Base-by-base conservation (phyloP, 345 rosid genomes). In the Boechera stricta region DNA sequence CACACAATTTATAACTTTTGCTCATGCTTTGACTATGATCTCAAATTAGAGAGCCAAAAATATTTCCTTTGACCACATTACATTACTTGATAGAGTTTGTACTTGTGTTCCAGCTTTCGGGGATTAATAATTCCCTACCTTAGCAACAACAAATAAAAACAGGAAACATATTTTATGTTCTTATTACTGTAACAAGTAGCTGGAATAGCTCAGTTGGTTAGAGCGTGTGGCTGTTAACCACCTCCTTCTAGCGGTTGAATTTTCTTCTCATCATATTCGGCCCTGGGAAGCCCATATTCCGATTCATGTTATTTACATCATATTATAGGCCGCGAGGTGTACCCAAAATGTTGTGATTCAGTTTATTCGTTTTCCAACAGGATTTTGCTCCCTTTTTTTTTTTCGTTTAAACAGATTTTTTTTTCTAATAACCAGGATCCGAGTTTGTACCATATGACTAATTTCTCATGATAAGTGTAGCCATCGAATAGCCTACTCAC, bases 151-250 rank as follows among this genome's bases (percentile, higher is more conserved):
- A 33, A 33, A 5, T 5, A 36, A 36, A 7, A 3, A 8, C 10
- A 36, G 41, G 2, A 28, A 28, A 2, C 3, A 28, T 28, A 28
- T 28, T 2, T 2, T 28, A 28, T 28, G 0, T 28, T 28, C 29
- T 28, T 28, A 28, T 28, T 28, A 28, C 1, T 21, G 24, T 21
- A 21, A 21, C 47, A 12, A 4, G 0, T 15, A 6, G 88, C 88
- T 85, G 89, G 90, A 88, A 74, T 87, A 84, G 90, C 88, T 92
- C 90, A 90, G 89, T 82, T 81, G 97, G 93, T 76, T 89, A 89
- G 89, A 86, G 87, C 89, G 87, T 89, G 85, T 87, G 86, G 90
- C 89, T 84, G 85, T 86, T 88, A 87, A 89, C 93, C 89, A 84
- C 90, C 86, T 89, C 84, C 89, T 63, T 91, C 82, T 64, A 84